Conservation (phyloP, 768 basidiomycete species). For the Favolaschia claudopus region DNA sequence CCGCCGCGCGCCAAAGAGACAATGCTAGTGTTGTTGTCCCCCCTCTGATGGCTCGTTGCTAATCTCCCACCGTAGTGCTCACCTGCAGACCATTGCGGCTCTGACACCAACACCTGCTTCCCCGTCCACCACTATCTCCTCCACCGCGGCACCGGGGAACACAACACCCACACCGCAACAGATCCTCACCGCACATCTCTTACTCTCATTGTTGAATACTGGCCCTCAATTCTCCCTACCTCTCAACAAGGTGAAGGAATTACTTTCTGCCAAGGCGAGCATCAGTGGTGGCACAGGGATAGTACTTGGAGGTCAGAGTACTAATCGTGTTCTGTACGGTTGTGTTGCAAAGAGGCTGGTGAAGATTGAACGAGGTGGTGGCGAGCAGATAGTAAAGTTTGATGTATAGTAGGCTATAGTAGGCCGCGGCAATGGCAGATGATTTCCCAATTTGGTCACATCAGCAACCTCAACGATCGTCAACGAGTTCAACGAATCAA, state of each 20-base stretch:
- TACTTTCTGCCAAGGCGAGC: slow-evolving; percentile 54
- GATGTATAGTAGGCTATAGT: slow-evolving; percentile 53
- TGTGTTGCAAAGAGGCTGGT: slow-evolving; percentile 85
- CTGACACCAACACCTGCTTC: slow-evolving; percentile 61
- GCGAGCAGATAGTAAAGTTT: slow-evolving; percentile 81
- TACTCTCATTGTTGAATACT: slow-evolving; percentile 63
- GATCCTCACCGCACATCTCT: slow-evolving; percentile 72
- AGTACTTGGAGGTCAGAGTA: slow-evolving; percentile 48
- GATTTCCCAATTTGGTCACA: too few relatives aligned
- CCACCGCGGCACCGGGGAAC: slow-evolving; percentile 37
- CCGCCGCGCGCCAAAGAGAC: slow-evolving; percentile 66
- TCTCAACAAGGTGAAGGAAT: slow-evolving; percentile 67
- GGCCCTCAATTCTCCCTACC: slow-evolving; percentile 64
- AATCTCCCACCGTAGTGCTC: slow-evolving; percentile 46
- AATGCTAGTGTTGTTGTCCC: slow-evolving; percentile 52
- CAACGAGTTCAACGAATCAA: too few relatives aligned
- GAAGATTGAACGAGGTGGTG: slow-evolving; percentile 76
- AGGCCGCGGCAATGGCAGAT: too few relatives aligned
- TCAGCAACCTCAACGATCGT: too few relatives aligned
- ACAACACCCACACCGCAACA: slow-evolving; percentile 68
- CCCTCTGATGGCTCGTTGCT: slow-evolving; percentile 4
- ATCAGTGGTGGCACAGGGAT: slow-evolving; percentile 36
- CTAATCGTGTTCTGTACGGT: slow-evolving; percentile 72
- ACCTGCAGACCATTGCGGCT: slow-evolving; percentile 63
- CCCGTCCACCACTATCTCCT: slow-evolving; percentile 65